phyloP scores from a whole-genome alignment of 2,329 filamentous ascomycete species.

The Hymenoscyphus salicellus region DNA sequence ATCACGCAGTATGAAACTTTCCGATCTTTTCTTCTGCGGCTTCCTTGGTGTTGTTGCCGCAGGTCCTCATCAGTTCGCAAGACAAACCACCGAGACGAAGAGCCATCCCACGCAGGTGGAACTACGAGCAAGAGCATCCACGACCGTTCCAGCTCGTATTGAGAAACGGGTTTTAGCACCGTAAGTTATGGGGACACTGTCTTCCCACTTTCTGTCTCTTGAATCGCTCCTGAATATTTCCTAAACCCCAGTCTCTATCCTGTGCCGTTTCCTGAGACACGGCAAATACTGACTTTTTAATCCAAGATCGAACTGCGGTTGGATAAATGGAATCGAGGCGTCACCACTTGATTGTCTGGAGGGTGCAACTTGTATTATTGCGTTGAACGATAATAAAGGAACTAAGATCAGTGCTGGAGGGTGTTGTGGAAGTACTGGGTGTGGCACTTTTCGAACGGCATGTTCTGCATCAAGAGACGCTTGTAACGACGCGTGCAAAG shows the following conservation, averaged over 20 bases:
- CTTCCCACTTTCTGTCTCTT: no score
- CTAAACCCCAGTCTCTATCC: no score
- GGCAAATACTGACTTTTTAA: no score
- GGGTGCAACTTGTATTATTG: neutral
- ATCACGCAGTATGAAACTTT: neutral
- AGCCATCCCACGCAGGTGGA: slow-evolving; percentile 1
- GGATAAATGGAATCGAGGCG: neutral
- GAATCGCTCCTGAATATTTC: no score
- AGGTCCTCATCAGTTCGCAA: neutral
- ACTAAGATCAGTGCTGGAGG: neutral
- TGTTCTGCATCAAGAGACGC: neutral
- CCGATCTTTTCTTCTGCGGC: neutral
- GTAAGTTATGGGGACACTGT: no score
- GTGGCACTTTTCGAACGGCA: neutral
- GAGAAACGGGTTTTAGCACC: neutral
- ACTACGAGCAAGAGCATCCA: neutral
- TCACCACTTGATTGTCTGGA: neutral
- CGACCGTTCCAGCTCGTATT: neutral
- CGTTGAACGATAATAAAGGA: neutral
- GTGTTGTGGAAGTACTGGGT: slow-evolving; percentile 1
- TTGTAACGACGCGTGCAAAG: neutral
- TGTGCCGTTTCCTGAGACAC: no score
- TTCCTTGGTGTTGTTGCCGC: neutral
- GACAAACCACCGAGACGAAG: neutral
- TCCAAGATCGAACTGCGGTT: neutral